Percentiles rank a stretch among this genome's conserved stretches.
These are phyloP conservation scores for Laburnicola sp. DNA, from an alignment of 2,329 filamentous ascomycete genomes.

Conservation along the genomic window DNA sequence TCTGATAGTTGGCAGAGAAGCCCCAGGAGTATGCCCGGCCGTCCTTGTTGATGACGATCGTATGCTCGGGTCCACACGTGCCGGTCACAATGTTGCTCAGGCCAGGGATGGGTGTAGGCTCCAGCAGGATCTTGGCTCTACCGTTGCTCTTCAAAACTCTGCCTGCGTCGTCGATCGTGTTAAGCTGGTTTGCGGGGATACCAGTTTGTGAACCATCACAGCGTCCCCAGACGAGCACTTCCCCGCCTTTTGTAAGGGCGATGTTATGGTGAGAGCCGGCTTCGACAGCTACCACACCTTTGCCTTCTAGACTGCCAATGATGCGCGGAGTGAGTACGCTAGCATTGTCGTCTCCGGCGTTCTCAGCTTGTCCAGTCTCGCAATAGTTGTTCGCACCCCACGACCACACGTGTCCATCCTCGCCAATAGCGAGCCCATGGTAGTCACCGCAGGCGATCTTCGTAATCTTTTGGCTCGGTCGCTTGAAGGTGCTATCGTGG, in stretches of 20 bases:
- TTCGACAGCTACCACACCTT: constrained; percentile 67
- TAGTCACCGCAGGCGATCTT: constrained; percentile 73
- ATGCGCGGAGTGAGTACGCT: constrained; percentile 68
- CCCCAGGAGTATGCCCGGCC: too few relatives aligned
- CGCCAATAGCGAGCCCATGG: constrained; percentile 76
- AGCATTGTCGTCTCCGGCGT: constrained; percentile 68
- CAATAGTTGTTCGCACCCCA: constrained; percentile 90
- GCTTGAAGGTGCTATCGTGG: constrained; percentile 43
- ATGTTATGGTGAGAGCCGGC: constrained; percentile 78
- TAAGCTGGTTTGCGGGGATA: constrained; percentile 39
- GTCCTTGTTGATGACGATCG: constrained; percentile 67
- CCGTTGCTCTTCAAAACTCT: constrained; percentile 15
- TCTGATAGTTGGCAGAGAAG: too few relatives aligned
- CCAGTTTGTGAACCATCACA: constrained; percentile 61
- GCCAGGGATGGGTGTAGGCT: constrained; percentile 65
- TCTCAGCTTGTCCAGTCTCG: constrained; percentile 69
- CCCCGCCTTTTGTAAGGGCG: constrained; percentile 56
- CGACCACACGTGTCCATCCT: constrained; percentile 70
- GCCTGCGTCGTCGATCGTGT: constrained; percentile 44
- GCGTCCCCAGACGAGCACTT: constrained; percentile 63
- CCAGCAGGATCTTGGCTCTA: constrained; percentile 57
- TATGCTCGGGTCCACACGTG: constrained; percentile 71
- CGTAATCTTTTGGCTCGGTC: constrained; percentile 56
- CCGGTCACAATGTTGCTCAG: constrained; percentile 60
- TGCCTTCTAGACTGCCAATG: constrained; percentile 65